phyloP scores from a whole-genome alignment of 169 alveolate species.

The Cryptosporidium ryanae region DNA sequence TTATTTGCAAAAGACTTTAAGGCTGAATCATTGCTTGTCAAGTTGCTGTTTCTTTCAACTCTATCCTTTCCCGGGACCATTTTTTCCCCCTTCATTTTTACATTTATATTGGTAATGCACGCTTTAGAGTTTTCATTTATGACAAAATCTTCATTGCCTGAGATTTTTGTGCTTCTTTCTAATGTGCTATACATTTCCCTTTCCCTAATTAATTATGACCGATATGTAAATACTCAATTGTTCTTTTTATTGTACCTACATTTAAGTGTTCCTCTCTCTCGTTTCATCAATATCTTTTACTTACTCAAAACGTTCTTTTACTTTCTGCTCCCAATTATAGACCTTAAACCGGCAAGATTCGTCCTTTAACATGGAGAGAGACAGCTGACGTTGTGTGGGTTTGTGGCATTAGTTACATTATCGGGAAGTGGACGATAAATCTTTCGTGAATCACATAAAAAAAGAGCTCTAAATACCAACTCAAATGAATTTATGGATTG shows the following conservation, averaged over 20 bases:
- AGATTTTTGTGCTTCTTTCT: slow-evolving; percentile 35
- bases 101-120: slow-evolving; percentile 10
- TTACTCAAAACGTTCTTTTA: slow-evolving; percentile 17
- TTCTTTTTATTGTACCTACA: neutral
- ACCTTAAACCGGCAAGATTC: slow-evolving; percentile 60
- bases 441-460: neutral
- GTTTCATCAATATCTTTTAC: slow-evolving; percentile 17
- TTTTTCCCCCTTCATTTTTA: neutral
- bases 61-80: neutral
- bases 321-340: slow-evolving; percentile 25
- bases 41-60: neutral
- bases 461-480: no score
- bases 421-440: slow-evolving; percentile 75
- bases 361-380: slow-evolving; percentile 70
- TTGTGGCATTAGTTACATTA: slow-evolving; percentile 73
- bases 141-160: slow-evolving; percentile 16
- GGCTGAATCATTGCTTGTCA: slow-evolving; percentile 15
- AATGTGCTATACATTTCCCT: slow-evolving; percentile 29
- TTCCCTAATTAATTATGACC: slow-evolving; percentile 13
- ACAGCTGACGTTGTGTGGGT: slow-evolving; percentile 77
- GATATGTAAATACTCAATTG: neutral
- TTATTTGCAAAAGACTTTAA: slow-evolving; percentile 47
- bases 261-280: slow-evolving; percentile 9
- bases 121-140: slow-evolving; percentile 42
- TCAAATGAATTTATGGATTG: neutral